Evolutionary conservation across 2,329 filamentous ascomycete genomes (phyloP).

Genomic region (Tolypocladium pustulatum): DNA sequence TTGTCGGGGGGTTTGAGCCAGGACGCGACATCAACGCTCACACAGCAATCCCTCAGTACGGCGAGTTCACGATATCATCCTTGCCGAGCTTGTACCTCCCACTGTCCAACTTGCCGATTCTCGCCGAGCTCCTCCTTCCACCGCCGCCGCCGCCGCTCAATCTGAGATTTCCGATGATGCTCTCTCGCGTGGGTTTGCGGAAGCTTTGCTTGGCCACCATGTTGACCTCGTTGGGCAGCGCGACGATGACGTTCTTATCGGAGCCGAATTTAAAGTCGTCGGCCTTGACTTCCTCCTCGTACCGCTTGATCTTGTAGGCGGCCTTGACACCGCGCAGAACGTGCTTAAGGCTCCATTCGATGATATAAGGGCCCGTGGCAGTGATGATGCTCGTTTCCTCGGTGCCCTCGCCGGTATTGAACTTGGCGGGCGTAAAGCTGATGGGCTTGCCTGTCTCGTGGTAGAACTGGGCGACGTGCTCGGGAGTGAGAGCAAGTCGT

Average conservation of each 20-base stretch:
- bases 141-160: constrained; percentile 31
- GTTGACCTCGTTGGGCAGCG: constrained; percentile 92
- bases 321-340: constrained; percentile 71
- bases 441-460: constrained; percentile 86
- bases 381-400: constrained; percentile 93
- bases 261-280: constrained; percentile 97
- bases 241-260: constrained; percentile 97
- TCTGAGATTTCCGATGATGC: constrained; percentile 59
- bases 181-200: constrained; percentile 83
- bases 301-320: constrained; percentile 93
- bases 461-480: constrained; percentile 93
- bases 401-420: constrained; percentile 76
- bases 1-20: too few species aligned
- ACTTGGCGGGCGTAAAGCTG: constrained; percentile 81
- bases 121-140: constrained; percentile 37
- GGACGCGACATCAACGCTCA: not conserved
- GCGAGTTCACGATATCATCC: constrained; percentile 73
- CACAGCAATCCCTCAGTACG: constrained; percentile 32
- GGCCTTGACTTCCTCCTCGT: constrained; percentile 89
- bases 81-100: constrained; percentile 63
- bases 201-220: constrained; percentile 86
- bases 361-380: constrained; percentile 89
- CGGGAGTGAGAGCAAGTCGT: constrained; percentile 77
- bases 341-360: constrained; percentile 94
- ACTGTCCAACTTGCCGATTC: constrained; percentile 42